Percentiles rank a stretch among this genome's conserved stretches.
phyloP scores from a whole-genome alignment of 2,329 filamentous ascomycete genomes.

The Macrophomina pseudophaseolina region DNA sequence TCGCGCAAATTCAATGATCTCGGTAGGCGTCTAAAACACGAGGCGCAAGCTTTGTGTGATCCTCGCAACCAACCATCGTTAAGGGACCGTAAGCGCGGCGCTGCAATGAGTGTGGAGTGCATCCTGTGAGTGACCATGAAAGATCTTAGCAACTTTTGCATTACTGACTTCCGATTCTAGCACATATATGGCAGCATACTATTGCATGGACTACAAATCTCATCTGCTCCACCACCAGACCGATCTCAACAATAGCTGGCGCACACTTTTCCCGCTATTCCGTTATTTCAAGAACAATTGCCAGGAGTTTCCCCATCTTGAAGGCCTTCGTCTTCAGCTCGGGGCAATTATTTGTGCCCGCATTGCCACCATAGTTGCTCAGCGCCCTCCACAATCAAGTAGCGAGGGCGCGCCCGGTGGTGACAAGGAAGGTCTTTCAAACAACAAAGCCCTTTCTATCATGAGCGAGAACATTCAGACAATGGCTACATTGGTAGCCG shows the following conservation, averaged over 20 bases:
- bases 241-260: conserved; percentile 44
- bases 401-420: background rate
- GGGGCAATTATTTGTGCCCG: conserved; percentile 46
- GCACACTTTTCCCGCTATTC: conserved; percentile 43
- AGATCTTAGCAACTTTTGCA: too few relatives aligned
- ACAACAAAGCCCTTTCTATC: conserved; percentile 11
- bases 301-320: conserved; percentile 43
- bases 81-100: conserved; percentile 44
- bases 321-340: conserved; percentile 49
- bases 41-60: conserved; percentile 36
- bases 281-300: conserved; percentile 36
- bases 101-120: conserved; percentile 52
- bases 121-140: conserved; percentile 41
- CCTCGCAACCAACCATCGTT: conserved; percentile 33
- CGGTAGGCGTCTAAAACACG: conserved; percentile 54
- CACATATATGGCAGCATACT: conserved; percentile 46
- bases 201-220: conserved; percentile 39
- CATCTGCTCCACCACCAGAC: conserved; percentile 38
- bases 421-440: background rate
- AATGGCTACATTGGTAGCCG: conserved; percentile 16
- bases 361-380: conserved; percentile 42
- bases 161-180: conserved; percentile 28
- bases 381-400: conserved; percentile 31
- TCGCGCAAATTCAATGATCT: conserved; percentile 48
- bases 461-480: conserved; percentile 17